A percentile compares a stretch with the other conserved stretches of the same genome.
These are phyloP conservation scores for Lepidium didymum DNA, from an alignment of 345 rosid species.

Conservation along the genomic window DNA sequence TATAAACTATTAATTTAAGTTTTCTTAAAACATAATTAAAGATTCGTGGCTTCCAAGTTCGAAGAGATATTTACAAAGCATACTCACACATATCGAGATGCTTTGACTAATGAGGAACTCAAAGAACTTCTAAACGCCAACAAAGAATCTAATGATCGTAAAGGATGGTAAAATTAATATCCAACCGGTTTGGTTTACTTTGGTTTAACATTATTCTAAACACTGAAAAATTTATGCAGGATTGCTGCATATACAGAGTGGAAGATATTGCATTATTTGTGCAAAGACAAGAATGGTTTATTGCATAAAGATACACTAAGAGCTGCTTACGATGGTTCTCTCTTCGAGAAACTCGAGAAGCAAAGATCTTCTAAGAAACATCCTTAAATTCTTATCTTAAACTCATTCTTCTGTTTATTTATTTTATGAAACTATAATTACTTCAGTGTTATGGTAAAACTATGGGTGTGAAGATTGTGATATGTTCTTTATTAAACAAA, in stretches of 20 bases:
- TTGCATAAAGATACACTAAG: conserved; percentile 53
- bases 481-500: background rate
- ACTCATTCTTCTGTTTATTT: background rate
- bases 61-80: conserved; percentile 66
- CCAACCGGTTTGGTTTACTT: background rate
- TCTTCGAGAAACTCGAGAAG: conserved; percentile 58
- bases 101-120: conserved; percentile 48
- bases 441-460: background rate
- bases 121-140: conserved; percentile 41
- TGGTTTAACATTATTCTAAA: background rate
- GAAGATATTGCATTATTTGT: conserved; percentile 43
- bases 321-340: conserved; percentile 73
- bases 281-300: conserved; percentile 71
- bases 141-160: conserved; percentile 48
- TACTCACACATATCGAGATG: conserved; percentile 34
- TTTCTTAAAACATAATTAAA: background rate
- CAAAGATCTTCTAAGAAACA: conserved; percentile 45
- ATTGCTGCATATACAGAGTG: conserved; percentile 59
- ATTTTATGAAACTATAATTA: background rate
- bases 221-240: conserved; percentile 33
- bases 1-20: background rate
- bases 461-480: background rate
- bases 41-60: conserved; percentile 63
- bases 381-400: background rate
- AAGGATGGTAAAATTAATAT: conserved; percentile 41